A percentile compares a stretch with the other conserved stretches of the same genome.
These are phyloP conservation scores for Mucor saturninus DNA, from an alignment of 371 early-diverging fungal species.

Conservation along the genomic window DNA sequence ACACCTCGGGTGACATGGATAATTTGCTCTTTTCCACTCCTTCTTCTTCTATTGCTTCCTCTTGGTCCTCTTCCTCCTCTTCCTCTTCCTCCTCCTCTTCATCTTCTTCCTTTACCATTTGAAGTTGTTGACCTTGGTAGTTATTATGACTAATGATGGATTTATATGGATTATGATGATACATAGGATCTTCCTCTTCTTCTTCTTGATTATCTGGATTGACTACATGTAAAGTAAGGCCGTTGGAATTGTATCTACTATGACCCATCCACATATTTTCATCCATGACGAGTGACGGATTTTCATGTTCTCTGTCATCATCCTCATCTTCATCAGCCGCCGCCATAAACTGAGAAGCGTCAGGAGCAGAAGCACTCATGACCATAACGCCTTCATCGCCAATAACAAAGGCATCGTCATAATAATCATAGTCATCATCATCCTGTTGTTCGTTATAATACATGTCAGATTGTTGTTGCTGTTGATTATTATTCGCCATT, in stretches of 20 bases:
- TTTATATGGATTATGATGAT: conserved; percentile 19
- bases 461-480: conserved; percentile 17
- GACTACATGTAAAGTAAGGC: conserved; percentile 29
- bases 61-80: conserved; percentile 12
- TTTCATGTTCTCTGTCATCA: conserved; percentile 8
- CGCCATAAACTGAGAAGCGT: conserved; percentile 20
- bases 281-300: conserved; percentile 36
- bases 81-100: conserved; percentile 25
- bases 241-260: conserved; percentile 29
- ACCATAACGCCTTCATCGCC: conserved; percentile 34
- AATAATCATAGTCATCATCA: conserved; percentile 28
- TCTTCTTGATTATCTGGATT: conserved; percentile 26
- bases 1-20: conserved; percentile 42
- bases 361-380: conserved; percentile 39
- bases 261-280: conserved; percentile 54
- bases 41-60: conserved; percentile 5
- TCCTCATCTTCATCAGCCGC: conserved; percentile 14
- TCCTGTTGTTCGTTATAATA: conserved; percentile 32
- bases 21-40: neutral
- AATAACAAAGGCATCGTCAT: conserved; percentile 36
- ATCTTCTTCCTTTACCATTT: conserved; percentile 31
- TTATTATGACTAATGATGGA: conserved; percentile 3
- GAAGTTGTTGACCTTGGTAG: conserved; percentile 17
- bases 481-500: conserved; percentile 41
- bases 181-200: conserved; percentile 18